Percentiles rank a stretch among this genome's conserved stretches.
These are phyloP conservation scores for Penicillium brevicompactum DNA, from an alignment of 2,329 filamentous ascomycete genomes.

Conservation along the genomic window DNA sequence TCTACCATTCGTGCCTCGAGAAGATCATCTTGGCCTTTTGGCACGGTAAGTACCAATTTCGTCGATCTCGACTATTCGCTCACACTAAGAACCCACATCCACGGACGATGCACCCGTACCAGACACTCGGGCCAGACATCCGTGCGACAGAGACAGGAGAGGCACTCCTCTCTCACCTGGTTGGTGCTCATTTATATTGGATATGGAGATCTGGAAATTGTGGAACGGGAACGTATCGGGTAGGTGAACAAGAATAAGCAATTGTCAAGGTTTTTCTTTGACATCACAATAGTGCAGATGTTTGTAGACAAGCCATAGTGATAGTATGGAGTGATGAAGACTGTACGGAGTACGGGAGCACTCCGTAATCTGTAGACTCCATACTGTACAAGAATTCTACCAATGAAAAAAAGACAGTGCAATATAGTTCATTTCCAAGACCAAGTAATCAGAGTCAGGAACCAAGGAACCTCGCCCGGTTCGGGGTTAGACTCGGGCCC, in stretches of 20 bases:
- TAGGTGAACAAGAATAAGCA: not conserved
- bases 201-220: not conserved
- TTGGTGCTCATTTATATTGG: not conserved
- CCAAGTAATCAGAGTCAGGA: not conserved
- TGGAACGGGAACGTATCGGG: not conserved
- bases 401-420: not conserved
- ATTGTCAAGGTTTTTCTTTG: not conserved
- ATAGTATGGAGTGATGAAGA: no score
- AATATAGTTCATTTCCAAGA: not conserved
- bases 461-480: not conserved
- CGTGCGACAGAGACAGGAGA: slow-evolving; percentile 2
- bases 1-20: not conserved
- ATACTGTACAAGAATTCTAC: not conserved
- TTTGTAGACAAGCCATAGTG: not conserved
- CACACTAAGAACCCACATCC: slow-evolving; percentile 19
- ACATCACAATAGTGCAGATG: not conserved
- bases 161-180: not conserved
- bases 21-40: not conserved
- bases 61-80: slow-evolving; percentile 15
- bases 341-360: no score
- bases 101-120: slow-evolving; percentile 22
- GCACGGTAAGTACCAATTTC: not conserved
- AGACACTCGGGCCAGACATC: slow-evolving; percentile 18
- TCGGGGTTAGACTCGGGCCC: not conserved
- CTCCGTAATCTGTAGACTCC: no score